Percentiles rank a stretch among this genome's conserved stretches.
These are phyloP conservation scores for Nitzschia inconspicua DNA, from an alignment of 108 stramenopile genomes.

Conservation along the genomic window DNA sequence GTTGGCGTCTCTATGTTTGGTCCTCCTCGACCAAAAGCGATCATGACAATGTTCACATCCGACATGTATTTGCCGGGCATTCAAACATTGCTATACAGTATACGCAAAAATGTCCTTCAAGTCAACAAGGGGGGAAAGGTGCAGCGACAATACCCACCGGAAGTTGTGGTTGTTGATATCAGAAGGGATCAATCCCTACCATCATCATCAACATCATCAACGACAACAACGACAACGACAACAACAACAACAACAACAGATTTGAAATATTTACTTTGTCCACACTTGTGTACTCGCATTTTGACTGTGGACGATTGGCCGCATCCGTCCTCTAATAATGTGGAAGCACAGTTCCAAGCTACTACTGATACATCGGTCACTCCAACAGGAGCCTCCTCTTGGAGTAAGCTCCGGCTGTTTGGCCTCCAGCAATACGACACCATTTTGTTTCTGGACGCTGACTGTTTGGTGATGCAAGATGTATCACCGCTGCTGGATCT, in stretches of 20 bases:
- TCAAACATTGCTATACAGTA: slow-evolving; percentile 68
- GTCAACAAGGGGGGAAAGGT: too few species aligned
- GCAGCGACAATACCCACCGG: slow-evolving; percentile 12
- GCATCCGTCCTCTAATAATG: too few species aligned
- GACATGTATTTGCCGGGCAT: slow-evolving; percentile 71
- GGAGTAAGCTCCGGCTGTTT: slow-evolving; percentile 57
- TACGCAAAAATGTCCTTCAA: too few species aligned
- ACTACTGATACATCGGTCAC: too few species aligned
- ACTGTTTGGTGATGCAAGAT: slow-evolving; percentile 67
- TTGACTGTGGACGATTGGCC: slow-evolving; percentile 12
- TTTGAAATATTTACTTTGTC: background rate
- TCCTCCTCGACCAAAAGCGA: slow-evolving; percentile 63
- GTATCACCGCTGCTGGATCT: slow-evolving; percentile 55
- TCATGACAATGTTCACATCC: slow-evolving; percentile 67
- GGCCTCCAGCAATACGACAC: slow-evolving; percentile 60
- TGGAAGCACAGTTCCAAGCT: too few species aligned
- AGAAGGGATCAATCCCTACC: too few species aligned
- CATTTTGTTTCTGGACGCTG: slow-evolving; percentile 81
- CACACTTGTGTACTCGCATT: slow-evolving; percentile 18
- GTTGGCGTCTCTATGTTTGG: too few species aligned
- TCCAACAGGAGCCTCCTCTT: too few species aligned
- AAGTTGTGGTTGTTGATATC: slow-evolving; percentile 34
- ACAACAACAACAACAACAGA: too few species aligned
- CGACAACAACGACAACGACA: too few species aligned
- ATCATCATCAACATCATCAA: too few species aligned